Percentiles rank a stretch among this genome's conserved stretches.
Evolutionary conservation across 73 alveolate genomes (phyloP).

Genomic region (Blepharisma japonicum): DNA sequence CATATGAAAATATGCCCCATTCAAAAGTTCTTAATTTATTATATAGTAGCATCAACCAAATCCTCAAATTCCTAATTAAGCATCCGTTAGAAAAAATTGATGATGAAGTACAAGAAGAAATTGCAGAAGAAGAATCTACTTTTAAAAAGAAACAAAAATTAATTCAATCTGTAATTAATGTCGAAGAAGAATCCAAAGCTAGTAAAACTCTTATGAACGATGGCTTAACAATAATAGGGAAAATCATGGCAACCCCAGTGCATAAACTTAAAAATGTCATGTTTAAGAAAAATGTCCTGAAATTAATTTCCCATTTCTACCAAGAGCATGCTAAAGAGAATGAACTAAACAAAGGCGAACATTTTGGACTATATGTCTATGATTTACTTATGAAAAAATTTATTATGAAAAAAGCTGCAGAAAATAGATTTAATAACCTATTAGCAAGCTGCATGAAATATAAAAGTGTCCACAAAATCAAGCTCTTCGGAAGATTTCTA

Average conservation of each 20-base stretch:
- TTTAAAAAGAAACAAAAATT: slow-evolving; percentile 1
- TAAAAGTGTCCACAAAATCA: neutral
- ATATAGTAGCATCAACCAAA: neutral
- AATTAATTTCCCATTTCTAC: neutral
- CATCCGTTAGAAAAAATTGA: slow-evolving; percentile 23
- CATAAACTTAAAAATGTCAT: slow-evolving; percentile 8
- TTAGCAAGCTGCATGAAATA: slow-evolving; percentile 28
- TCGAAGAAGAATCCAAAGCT: neutral
- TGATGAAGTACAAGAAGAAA: neutral
- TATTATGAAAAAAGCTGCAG: slow-evolving; percentile 30
- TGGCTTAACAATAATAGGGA: neutral
- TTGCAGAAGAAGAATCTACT: neutral
- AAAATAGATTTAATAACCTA: neutral
- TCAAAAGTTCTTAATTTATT: neutral
- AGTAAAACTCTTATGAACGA: neutral
- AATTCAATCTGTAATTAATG: neutral
- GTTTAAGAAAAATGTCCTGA: slow-evolving; percentile 26
- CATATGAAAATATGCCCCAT: slow-evolving; percentile 23
- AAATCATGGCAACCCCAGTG: slow-evolving; percentile 3
- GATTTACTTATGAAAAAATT: slow-evolving; percentile 6
- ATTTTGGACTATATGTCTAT: neutral
- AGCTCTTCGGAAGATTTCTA: slow-evolving; percentile 24
- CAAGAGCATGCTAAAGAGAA: slow-evolving; percentile 23
- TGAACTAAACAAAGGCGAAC: neutral
- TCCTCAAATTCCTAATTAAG: neutral